Evolutionary conservation across 1,284 basidiomycete genomes (phyloP), one percentile per base, ranked within the genome.

Genomic region (Thelephora terrestris): DNA sequence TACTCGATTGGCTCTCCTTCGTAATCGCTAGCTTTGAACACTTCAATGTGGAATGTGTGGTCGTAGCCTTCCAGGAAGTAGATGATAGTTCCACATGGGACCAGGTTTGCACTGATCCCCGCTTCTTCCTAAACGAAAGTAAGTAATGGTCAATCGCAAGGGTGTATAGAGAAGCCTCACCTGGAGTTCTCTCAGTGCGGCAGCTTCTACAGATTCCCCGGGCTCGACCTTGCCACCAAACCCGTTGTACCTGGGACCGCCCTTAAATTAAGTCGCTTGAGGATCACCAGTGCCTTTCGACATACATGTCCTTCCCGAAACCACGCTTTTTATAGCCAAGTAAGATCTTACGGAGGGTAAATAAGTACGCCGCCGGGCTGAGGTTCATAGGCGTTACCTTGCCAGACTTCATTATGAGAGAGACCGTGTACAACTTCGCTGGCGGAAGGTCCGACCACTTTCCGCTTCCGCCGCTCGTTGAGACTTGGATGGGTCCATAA

Each of bases 151-250:
- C 5, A 21, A 42, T 16, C 14, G n/a, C 7, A 21, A 4, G 5
- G 17, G 5, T 40, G 18, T 20, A 18, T 3, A 42, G 6, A n/a
- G 23, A 40, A 48, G 36, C 48, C 52, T 36, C 27, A 80, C 81
- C 66, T 79, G 55, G 12, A 87, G 67, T 62, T 89, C 85, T 9
- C 85, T 75, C 6, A 63, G 53, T 1, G 83, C 85, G 10, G 81
- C 84, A 54, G 79, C 62, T 0, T 65, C 50, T n/a, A 76, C 64
- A 0, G 75, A 72, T 62, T 89, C 85, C 2, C 72, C 74, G 1
- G 68, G 61, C 52, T 86, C 81, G 2, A 81, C 75, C 61, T 87
- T 89, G 3, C 85, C 85, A 5, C 84, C 85, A 53, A 85, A 88
- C 2, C 83, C 83, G 54, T 85, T 85, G 54, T 73, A 81, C 52